Evolutionary conservation across 345 rosid species (phyloP).

Genomic region (Citropsis articulata): DNA sequence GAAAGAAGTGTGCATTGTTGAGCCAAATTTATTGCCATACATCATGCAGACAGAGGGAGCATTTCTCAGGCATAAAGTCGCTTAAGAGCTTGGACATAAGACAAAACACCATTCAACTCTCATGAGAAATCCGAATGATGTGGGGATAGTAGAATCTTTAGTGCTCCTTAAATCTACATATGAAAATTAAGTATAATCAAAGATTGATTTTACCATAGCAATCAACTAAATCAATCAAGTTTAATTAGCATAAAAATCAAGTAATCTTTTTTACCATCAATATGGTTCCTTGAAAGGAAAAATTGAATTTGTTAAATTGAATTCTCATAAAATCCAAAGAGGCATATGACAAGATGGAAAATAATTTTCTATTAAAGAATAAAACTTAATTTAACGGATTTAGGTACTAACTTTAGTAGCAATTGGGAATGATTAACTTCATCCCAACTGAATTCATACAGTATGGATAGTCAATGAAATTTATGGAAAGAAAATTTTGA

Average conservation of each 20-base stretch:
- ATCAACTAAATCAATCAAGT: background rate
- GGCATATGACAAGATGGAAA: background rate
- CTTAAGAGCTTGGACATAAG: background rate
- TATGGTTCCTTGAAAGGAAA: background rate
- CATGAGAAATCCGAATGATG: background rate
- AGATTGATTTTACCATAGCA: background rate
- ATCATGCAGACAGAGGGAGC: background rate
- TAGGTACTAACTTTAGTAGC: background rate
- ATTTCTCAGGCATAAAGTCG: background rate
- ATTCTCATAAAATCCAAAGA: background rate
- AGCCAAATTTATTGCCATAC: background rate
- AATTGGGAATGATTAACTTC: background rate
- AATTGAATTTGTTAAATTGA: background rate
- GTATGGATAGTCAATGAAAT: background rate
- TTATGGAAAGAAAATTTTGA: background rate
- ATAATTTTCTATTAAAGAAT: background rate
- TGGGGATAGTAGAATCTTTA: background rate
- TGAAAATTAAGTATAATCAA: slow-evolving; percentile 1
- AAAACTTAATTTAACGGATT: background rate
- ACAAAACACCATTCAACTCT: background rate
- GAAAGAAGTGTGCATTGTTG: slow-evolving; percentile 25
- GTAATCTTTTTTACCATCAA: background rate
- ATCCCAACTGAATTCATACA: background rate
- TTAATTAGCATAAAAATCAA: background rate
- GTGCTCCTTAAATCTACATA: background rate